phyloP scores from a whole-genome alignment of 2,329 filamentous ascomycete genomes.

The Chalaropsis ovoidea region DNA sequence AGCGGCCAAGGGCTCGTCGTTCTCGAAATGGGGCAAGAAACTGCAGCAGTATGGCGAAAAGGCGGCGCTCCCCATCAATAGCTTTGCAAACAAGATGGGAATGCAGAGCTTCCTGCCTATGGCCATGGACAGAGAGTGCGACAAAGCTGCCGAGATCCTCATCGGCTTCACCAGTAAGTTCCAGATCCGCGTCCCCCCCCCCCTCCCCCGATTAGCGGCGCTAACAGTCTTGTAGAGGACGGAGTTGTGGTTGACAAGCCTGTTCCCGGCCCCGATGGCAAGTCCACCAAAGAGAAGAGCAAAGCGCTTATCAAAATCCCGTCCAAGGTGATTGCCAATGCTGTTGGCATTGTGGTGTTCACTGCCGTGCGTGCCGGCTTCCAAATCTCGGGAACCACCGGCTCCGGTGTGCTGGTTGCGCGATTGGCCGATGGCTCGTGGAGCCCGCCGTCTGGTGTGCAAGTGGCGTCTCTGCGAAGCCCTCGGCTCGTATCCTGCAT shows the following conservation, averaged over 20 bases:
- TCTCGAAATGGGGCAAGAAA: constrained; percentile 23
- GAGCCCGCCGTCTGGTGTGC: constrained; percentile 73
- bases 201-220: too few relatives aligned
- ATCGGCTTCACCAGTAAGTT: constrained; percentile 71
- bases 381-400: constrained; percentile 55
- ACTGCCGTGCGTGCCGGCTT: constrained; percentile 59
- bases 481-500: not conserved
- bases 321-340: constrained; percentile 51
- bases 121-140: constrained; percentile 75
- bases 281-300: constrained; percentile 36
- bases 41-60: constrained; percentile 25
- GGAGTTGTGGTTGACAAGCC: constrained; percentile 43
- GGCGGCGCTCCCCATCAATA: constrained; percentile 55
- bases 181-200: constrained; percentile 25
- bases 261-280: constrained; percentile 29
- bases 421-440: constrained; percentile 56
- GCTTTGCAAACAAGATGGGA: constrained; percentile 71
- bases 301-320: constrained; percentile 46
- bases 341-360: constrained; percentile 61
- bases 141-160: constrained; percentile 79
- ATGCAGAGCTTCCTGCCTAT: constrained; percentile 77
- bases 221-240: constrained; percentile 32
- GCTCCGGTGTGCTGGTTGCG: constrained; percentile 54
- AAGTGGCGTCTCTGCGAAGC: constrained; percentile 56
- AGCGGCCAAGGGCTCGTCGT: constrained; percentile 9